These are phyloP conservation scores for Daldinia caldariorum DNA, from an alignment of 495 filamentous ascomycete genomes.

Conservation along the genomic window DNA sequence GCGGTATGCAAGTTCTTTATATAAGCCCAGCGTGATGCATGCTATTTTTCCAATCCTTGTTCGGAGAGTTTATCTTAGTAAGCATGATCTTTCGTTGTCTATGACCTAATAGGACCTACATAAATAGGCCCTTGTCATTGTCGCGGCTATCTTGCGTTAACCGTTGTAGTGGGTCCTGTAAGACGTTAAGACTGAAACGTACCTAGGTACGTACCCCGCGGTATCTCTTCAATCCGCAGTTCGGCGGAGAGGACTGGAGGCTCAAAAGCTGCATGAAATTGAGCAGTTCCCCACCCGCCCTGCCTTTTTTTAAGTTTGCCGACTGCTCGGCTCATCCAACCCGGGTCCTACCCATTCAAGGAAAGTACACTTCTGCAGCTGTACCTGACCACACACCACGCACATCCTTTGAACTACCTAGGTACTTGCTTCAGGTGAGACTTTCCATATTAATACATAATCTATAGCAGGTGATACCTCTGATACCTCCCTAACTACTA, in stretches of 20 bases:
- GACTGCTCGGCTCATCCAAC: slow-evolving; percentile 44
- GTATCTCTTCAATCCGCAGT: slow-evolving; percentile 26
- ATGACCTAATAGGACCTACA: slow-evolving; percentile 5
- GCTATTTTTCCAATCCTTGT: slow-evolving; percentile 15
- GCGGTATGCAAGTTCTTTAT: not conserved
- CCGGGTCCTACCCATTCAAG: slow-evolving; percentile 37
- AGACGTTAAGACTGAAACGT: slow-evolving; percentile 32
- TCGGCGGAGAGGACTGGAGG: slow-evolving; percentile 35
- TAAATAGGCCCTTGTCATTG: slow-evolving; percentile 29
- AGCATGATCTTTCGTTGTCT: slow-evolving; percentile 7
- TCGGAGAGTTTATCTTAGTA: slow-evolving; percentile 29
- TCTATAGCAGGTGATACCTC: not conserved
- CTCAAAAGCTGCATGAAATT: slow-evolving; percentile 46
- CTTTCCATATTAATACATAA: no score
- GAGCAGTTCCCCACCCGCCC: slow-evolving; percentile 37
- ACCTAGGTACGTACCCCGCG: slow-evolving; percentile 42
- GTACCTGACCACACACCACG: slow-evolving; percentile 37
- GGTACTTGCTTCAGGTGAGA: slow-evolving; percentile 8
- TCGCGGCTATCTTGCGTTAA: slow-evolving; percentile 47
- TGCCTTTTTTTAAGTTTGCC: slow-evolving; percentile 45
- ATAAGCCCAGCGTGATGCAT: slow-evolving; percentile 10
- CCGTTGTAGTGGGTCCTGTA: slow-evolving; percentile 28
- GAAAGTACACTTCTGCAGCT: slow-evolving; percentile 37
- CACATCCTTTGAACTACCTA: slow-evolving; percentile 17
- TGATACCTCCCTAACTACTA: not conserved